These are phyloP conservation scores for Diversispora eburnea DNA, from an alignment of 192 early-diverging fungal genomes.

Conservation along the genomic window DNA sequence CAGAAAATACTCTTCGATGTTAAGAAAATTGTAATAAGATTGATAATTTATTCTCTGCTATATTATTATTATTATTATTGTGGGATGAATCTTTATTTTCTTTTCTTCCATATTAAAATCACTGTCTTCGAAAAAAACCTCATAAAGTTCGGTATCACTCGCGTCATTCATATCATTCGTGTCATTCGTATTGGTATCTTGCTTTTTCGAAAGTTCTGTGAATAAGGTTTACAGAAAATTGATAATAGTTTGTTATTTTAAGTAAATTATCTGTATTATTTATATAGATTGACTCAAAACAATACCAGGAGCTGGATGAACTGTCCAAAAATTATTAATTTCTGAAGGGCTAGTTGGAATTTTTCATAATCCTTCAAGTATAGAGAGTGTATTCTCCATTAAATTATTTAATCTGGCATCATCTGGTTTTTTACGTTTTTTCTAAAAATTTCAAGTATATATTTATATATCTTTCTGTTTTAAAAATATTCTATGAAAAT, in stretches of 20 bases:
- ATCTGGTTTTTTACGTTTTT: constrained; percentile 31
- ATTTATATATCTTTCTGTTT: background rate
- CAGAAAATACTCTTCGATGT: constrained; percentile 70
- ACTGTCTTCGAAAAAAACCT: too few species aligned
- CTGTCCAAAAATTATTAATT: constrained; percentile 64
- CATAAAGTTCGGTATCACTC: too few species aligned
- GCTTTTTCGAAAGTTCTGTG: too few species aligned
- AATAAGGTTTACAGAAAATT: too few species aligned
- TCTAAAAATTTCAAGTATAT: constrained; percentile 24
- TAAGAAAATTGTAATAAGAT: constrained; percentile 28
- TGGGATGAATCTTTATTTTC: constrained; percentile 19
- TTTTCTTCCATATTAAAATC: constrained; percentile 27
- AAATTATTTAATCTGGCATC: constrained; percentile 40
- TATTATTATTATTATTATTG: background rate
- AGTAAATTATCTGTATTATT: background rate
- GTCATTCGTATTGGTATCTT: too few species aligned
- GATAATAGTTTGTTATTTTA: too few species aligned
- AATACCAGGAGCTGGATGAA: constrained; percentile 45
- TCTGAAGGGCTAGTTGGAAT: constrained; percentile 54
- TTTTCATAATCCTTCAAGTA: constrained; percentile 55
- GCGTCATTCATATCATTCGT: too few species aligned
- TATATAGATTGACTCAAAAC: background rate
- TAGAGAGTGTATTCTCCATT: constrained; percentile 56
- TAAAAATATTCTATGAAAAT: background rate
- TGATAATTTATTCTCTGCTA: constrained; percentile 12